Base-by-base conservation (phyloP, 495 filamentous ascomycete genomes). In the Massariosphaeria phaeospora region DNA sequence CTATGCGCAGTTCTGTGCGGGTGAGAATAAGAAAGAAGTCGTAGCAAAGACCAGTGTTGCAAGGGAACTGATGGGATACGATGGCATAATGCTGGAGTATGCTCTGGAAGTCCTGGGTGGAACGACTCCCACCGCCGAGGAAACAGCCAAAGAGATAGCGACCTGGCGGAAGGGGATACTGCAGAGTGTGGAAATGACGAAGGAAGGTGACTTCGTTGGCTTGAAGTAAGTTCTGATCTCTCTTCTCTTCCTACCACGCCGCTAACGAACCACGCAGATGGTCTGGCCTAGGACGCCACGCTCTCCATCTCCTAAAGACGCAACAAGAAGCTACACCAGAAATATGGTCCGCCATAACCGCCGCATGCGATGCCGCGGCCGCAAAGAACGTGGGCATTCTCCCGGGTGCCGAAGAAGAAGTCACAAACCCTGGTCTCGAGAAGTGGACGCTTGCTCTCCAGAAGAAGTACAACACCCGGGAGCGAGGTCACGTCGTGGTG, bases 371-470 rank as follows among this genome's bases (percentile, higher is more conserved):
- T 36, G 75, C 88, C 8, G 91, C 91, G 0, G 73, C 78, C 10
- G 75, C 78, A 23, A 81, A 81, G 44, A 80, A 84, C 25, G 82
- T 95, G 23, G 75, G 78, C 15, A 72, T 97, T n/a, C 76, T 96
- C 3, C 85, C 95, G 46, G 91, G 95, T 63, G 91, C 91, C 5
- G 91, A 97, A 69, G 89, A 96, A 66, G 79, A 82, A 56, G 78
- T 79, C 10, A 75, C 94, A 12, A 89, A 96, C 68, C 75, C 74
- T 8, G 89, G 91, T 7, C 91, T 96, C 57, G 85, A 96, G 68
- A 74, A 78, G 46, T 97, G 91, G 91, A 85, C 84, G 3, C 72
- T 93, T 50, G 72, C 75, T 17, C 88, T 88, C 66, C 86, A 90
- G 76, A 79, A 83, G 58, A 73, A 72, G 50, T 89, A 87, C 73